Base-by-base conservation (phyloP, 768 basidiomycete species). In the Pseudohyphozyma bogoriensis region DNA sequence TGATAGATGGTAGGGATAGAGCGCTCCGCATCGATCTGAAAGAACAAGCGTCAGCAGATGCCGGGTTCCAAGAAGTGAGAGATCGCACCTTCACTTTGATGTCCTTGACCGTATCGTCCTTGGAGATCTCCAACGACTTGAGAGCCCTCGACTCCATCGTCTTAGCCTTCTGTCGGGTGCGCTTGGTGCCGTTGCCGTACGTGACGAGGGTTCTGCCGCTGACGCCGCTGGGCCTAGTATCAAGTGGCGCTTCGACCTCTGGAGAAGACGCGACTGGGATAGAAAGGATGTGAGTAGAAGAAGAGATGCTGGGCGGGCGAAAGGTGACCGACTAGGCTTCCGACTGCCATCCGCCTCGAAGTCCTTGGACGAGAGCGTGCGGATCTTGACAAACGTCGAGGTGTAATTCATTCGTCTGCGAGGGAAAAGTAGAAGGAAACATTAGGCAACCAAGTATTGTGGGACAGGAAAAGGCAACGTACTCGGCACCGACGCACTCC, bases 1-100 rank as follows among this genome's bases (percentile, higher is more conserved):
- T 89, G 88, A 61, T 80, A 84, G 57, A 89, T 86, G 13, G 84
- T 84, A 37, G 87, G 84, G 58, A 89, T 83, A 40, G 76, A 77
- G 55, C 84, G 74, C 46, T 79, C 77, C 32, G 81, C 79, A 49
- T 84, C 81, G 45, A 87, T 69, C 62, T 67, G 55, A 12, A 20
- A 22, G 4, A 32, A 3, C 15, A 10, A 45, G 32, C 29, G 32
- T 51, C 24, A 44, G 47, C 16, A 16, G 26, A n/a, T 1, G 35
- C 18, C 31, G 12, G n/a, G 35, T 32, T 33, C 1, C 24, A 28
- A 10, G 9, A 28, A 1, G 2, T 22, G 33, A 24, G 26, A 26
- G 18, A 4, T 22, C 64, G 28, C 85, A 77, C 81, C 78, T 51
- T 55, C 56, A 86, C 70, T 73, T 88, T 89, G 68, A 89, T 81